phyloP scores from a whole-genome alignment of 2,329 filamentous ascomycete genomes.

The Emericellopsis atlantica region DNA sequence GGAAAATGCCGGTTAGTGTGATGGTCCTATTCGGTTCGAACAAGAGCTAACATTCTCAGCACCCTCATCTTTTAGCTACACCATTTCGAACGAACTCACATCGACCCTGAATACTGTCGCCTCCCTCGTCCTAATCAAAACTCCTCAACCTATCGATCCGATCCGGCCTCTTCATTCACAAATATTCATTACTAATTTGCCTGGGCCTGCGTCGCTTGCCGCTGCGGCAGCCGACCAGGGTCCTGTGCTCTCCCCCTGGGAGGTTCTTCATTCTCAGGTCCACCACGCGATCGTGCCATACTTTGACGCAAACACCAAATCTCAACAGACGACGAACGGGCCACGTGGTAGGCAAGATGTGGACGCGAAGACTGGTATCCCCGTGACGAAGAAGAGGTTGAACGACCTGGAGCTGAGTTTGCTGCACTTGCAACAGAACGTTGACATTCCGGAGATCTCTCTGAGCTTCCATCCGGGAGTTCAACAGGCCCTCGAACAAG shows the following conservation, averaged over 20 bases:
- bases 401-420: conserved; percentile 87
- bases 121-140: conserved; percentile 83
- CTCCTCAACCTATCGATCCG: conserved; percentile 76
- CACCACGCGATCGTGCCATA: conserved; percentile 88
- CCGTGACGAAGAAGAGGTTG: conserved; percentile 93
- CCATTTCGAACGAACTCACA: conserved; percentile 69
- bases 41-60: conserved; percentile 16
- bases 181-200: conserved; percentile 86
- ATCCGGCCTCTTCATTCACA: conserved; percentile 72
- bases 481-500: conserved; percentile 71
- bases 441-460: conserved; percentile 88
- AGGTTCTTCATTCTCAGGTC: conserved; percentile 83
- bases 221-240: conserved; percentile 57
- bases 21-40: not conserved
- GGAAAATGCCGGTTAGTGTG: conserved; percentile 27
- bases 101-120: conserved; percentile 69
- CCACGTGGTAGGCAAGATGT: conserved; percentile 66
- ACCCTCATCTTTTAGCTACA: conserved; percentile 56
- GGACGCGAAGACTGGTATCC: conserved; percentile 87
- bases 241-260: conserved; percentile 69
- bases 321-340: conserved; percentile 53
- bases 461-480: conserved; percentile 83
- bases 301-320: conserved; percentile 92
- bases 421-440: conserved; percentile 89
- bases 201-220: conserved; percentile 62